Evolutionary conservation across 2,329 filamentous ascomycete genomes (phyloP).

Genomic region (Fusarium mangiferae): DNA sequence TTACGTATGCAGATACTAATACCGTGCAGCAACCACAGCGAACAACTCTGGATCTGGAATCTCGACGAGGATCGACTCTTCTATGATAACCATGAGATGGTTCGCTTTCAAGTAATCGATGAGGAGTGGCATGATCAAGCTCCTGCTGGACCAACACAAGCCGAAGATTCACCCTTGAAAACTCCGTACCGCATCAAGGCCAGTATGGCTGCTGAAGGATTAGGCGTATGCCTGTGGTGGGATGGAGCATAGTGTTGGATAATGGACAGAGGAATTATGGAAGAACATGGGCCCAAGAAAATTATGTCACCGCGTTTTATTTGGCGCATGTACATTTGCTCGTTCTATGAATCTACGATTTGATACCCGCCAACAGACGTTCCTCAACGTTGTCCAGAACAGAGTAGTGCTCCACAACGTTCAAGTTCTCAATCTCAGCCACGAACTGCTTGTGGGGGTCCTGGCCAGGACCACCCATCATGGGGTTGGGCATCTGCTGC

Average conservation of each 20-base stretch:
- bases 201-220: slow-evolving; percentile 70
- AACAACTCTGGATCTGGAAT: slow-evolving; percentile 88
- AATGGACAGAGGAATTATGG: slow-evolving; percentile 18
- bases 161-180: slow-evolving; percentile 69
- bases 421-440: slow-evolving; percentile 92
- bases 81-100: slow-evolving; percentile 90
- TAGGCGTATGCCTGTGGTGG: slow-evolving; percentile 74
- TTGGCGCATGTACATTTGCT: slow-evolving; percentile 42
- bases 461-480: slow-evolving; percentile 91
- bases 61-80: slow-evolving; percentile 79
- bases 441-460: slow-evolving; percentile 96
- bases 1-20: slow-evolving; percentile 13
- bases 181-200: slow-evolving; percentile 78
- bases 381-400: slow-evolving; percentile 90
- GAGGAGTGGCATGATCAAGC: slow-evolving; percentile 94
- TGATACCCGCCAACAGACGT: slow-evolving; percentile 73
- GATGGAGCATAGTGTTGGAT: slow-evolving; percentile 50
- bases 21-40: slow-evolving; percentile 70
- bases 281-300: slow-evolving; percentile 3
- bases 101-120: slow-evolving; percentile 84
- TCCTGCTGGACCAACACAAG: slow-evolving; percentile 72
- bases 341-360: slow-evolving; percentile 50
- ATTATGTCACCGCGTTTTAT: slow-evolving; percentile 39
- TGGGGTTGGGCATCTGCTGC: slow-evolving; percentile 62
- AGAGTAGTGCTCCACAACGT: slow-evolving; percentile 93